Evolutionary conservation across 2,329 filamentous ascomycete species (phyloP).

Genomic region (Cladophialophora yegresii): DNA sequence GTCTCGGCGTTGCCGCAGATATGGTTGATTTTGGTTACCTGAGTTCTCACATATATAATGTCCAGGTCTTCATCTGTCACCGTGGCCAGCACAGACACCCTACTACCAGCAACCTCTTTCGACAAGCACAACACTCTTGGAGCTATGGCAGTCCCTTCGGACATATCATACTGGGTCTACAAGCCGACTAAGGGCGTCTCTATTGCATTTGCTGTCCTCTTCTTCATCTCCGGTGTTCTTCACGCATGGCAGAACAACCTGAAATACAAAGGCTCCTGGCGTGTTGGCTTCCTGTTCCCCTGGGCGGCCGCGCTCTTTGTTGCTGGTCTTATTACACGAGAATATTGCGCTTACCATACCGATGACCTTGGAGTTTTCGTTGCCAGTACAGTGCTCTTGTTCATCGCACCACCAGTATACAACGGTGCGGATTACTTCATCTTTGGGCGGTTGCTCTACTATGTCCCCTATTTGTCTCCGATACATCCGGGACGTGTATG

Average conservation of each 20-base stretch:
- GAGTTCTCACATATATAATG: conserved; percentile 6
- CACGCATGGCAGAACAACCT: conserved; percentile 47
- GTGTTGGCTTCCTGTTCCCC: conserved; percentile 46
- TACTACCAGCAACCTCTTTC: not conserved
- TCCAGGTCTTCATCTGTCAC: not conserved
- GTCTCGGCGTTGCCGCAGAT: not conserved
- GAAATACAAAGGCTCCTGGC: conserved; percentile 45
- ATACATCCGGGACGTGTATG: conserved; percentile 61
- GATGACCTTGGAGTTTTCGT: conserved; percentile 44
- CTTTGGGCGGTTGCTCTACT: conserved; percentile 54
- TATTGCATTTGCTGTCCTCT: conserved; percentile 46
- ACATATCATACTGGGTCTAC: conserved; percentile 43
- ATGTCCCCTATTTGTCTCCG: conserved; percentile 51
- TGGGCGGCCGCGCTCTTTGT: conserved; percentile 48
- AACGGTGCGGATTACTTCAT: conserved; percentile 55
- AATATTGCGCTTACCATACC: conserved; percentile 43
- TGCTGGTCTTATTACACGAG: conserved; percentile 44
- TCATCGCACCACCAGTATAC: conserved; percentile 48
- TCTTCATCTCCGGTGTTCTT: conserved; percentile 42
- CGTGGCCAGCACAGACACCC: not conserved
- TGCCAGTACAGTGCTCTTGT: conserved; percentile 44
- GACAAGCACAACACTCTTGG: not conserved
- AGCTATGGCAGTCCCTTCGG: not conserved
- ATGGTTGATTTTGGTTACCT: not conserved
- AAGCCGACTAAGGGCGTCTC: conserved; percentile 47